phyloP scores from a whole-genome alignment of 208 protist genomes.

The Crithidia mellificae region DNA sequence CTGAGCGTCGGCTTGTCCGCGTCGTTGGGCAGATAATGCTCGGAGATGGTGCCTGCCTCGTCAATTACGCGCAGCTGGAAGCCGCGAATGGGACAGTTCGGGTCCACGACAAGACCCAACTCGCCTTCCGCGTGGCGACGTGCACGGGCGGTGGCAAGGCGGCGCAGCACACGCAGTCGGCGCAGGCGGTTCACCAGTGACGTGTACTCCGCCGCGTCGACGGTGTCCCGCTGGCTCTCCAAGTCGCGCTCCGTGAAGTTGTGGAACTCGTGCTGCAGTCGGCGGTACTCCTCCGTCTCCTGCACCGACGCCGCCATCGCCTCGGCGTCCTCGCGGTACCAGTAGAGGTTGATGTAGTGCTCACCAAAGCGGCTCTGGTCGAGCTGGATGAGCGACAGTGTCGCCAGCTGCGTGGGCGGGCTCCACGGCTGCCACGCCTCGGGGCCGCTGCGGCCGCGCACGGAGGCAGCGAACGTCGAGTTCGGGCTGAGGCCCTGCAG shows the following conservation, averaged over 20 bases:
- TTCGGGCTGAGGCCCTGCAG: conserved; percentile 45
- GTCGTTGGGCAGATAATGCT: conserved; percentile 31
- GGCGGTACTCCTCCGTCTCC: conserved; percentile 44
- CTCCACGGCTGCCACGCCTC: conserved; percentile 89
- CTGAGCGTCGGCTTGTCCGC: conserved; percentile 27
- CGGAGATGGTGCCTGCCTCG: conserved; percentile 45
- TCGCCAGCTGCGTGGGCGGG: conserved; percentile 39
- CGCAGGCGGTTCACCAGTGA: conserved; percentile 37
- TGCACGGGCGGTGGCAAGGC: conserved; percentile 40
- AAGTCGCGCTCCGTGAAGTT: conserved; percentile 64
- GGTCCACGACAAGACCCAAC: conserved; percentile 52
- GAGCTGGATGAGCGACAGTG: conserved; percentile 71
- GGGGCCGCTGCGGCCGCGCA: conserved; percentile 53
- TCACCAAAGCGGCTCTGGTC: conserved; percentile 86
- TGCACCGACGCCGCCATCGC: conserved; percentile 26
- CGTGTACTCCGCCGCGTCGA: conserved; percentile 53
- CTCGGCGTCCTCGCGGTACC: conserved; percentile 58
- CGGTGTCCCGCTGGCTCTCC: conserved; percentile 44
- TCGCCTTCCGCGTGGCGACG: conserved; percentile 52
- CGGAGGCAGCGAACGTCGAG: conserved; percentile 39
- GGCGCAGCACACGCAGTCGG: conserved; percentile 47
- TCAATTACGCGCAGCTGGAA: conserved; percentile 81
- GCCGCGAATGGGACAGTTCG: conserved; percentile 57
- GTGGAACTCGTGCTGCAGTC: conserved; percentile 66
- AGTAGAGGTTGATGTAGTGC: conserved; percentile 92